Percentiles rank a stretch among this genome's conserved stretches.
phyloP scores from a whole-genome alignment of 495 filamentous ascomycete genomes.

The Aspergillus conjunctus region DNA sequence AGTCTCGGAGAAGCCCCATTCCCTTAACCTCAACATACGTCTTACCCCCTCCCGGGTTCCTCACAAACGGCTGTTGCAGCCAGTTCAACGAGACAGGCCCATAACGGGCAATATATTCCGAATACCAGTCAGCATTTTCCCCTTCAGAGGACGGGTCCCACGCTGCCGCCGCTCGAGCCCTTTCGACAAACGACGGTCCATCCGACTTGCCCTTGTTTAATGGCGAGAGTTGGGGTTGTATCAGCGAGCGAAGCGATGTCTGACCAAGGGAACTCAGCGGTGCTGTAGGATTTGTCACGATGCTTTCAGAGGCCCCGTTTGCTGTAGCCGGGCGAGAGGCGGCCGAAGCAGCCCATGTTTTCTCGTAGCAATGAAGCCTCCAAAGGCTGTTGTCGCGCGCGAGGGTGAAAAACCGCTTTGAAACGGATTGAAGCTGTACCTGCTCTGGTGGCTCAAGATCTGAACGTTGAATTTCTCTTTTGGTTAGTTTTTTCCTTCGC shows the following conservation, averaged over 20 bases:
- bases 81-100: slow-evolving; percentile 73
- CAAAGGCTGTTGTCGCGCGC: slow-evolving; percentile 76
- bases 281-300: slow-evolving; percentile 31
- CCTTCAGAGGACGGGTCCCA: slow-evolving; percentile 79
- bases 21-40: slow-evolving; percentile 61
- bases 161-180: slow-evolving; percentile 62
- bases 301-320: slow-evolving; percentile 32
- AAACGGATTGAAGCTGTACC: slow-evolving; percentile 70
- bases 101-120: slow-evolving; percentile 83
- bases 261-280: slow-evolving; percentile 40
- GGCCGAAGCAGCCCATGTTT: slow-evolving; percentile 57
- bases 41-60: slow-evolving; percentile 29
- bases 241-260: slow-evolving; percentile 39
- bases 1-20: slow-evolving; percentile 61
- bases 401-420: slow-evolving; percentile 64
- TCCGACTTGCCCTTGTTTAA: slow-evolving; percentile 15
- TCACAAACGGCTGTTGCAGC: slow-evolving; percentile 62
- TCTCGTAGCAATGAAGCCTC: slow-evolving; percentile 72
- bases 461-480: slow-evolving; percentile 30
- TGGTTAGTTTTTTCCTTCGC: neutral
- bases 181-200: slow-evolving; percentile 36
- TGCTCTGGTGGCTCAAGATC: slow-evolving; percentile 71
- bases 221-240: slow-evolving; percentile 34
- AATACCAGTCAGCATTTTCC: slow-evolving; percentile 72
- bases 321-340: slow-evolving; percentile 33